These are phyloP conservation scores for Chaetomium sp. DNA, from an alignment of 2,329 filamentous ascomycete species.

Conservation along the genomic window DNA sequence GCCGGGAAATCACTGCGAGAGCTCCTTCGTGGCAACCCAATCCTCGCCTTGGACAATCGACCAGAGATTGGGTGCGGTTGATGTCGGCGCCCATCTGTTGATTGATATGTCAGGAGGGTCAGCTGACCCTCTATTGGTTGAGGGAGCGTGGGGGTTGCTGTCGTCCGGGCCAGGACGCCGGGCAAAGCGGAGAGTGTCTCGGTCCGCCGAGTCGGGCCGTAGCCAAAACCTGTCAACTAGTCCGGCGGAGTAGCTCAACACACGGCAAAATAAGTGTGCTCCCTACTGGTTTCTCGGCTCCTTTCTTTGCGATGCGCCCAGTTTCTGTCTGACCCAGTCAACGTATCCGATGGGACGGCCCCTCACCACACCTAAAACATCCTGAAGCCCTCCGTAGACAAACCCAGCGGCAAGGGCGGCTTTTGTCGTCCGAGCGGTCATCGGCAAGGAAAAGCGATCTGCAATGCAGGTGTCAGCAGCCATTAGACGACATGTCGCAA, in stretches of 20 bases:
- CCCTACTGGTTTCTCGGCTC: constrained; percentile 9
- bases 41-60: constrained; percentile 2
- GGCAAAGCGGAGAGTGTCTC: background rate
- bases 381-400: constrained; percentile 79
- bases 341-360: constrained; percentile 76
- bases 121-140: constrained; percentile 12
- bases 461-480: constrained; percentile 24
- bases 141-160: constrained; percentile 3
- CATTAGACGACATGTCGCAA: background rate
- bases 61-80: constrained; percentile 23
- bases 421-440: constrained; percentile 75
- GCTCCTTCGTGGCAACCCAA: constrained; percentile 5
- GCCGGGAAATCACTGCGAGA: constrained; percentile 6
- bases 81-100: constrained; percentile 27
- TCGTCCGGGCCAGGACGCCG: background rate
- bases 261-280: background rate
- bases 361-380: constrained; percentile 67
- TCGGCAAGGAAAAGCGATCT: constrained; percentile 80
- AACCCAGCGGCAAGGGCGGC: constrained; percentile 78
- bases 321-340: constrained; percentile 56
- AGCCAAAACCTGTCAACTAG: background rate
- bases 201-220: background rate
- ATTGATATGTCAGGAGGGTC: constrained; percentile 12
- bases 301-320: constrained; percentile 21
- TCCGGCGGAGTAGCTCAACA: background rate